Evolutionary conservation across 495 filamentous ascomycete genomes (phyloP), one percentile per base, ranked within the genome.

Genomic region (Penicillium goetzii): DNA sequence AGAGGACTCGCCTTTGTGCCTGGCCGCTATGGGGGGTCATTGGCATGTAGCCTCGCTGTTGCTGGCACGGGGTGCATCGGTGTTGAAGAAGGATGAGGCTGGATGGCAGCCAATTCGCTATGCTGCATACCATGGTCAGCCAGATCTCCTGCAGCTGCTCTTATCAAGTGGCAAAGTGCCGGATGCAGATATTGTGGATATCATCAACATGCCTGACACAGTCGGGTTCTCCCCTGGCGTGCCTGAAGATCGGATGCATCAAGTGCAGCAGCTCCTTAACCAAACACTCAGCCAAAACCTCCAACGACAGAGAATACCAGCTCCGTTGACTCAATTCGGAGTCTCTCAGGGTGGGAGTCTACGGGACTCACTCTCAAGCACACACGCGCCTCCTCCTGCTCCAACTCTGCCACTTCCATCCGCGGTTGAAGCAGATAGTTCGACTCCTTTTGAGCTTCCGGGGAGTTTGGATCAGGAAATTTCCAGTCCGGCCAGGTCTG

Each of bases 1-100:
- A 32, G 75, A 80, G 53, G 78, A 82, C 57, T 80, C 79, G 0
- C 77, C 76, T 3, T 54, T 81, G 15, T 81, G 80, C 52, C 62
- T 79, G 32, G 80, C 79, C 8, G 74, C 80, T 9, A 76, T 75
- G 66, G 68, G 67, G 9, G 80, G 79, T 5, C 73, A 80, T 61
- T 65, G 74, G 28, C 60, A 65, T 14, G 69, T 81, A n/a, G 76
- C 76, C 4, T 72, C 70, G 21, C 58, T 80, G 21, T 62, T 82
- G 0, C 33, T 83, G 8, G 59, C 67, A 33, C 65, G 65, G 0
- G 79, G 79, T 8, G 78, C 79, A 43, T 78, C 75, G 8, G 66
- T 74, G 8, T 58, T 68, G n/a, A 77, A 76, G 40, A 70, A 71
- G 47, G 78, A 84, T 65, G 76, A 80, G 57, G 45, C 61, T 4